These are phyloP conservation scores for Saccharomyces pastorianus DNA, from an alignment of 1,139 yeast genomes.

Conservation along the genomic window DNA sequence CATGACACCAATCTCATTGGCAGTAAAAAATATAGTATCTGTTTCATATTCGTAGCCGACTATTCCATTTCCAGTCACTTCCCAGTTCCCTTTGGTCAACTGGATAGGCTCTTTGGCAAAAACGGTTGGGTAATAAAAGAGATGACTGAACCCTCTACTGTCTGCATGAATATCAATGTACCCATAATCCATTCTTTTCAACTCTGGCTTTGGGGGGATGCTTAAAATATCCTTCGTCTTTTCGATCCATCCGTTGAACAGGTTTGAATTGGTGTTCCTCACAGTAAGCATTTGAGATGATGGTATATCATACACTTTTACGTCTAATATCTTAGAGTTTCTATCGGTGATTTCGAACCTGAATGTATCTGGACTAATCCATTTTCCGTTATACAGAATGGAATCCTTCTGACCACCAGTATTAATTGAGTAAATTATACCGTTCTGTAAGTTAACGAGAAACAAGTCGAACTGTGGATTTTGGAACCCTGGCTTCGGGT, in stretches of 20 bases:
- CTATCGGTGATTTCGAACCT: constrained; percentile 66
- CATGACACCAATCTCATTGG: constrained; percentile 49
- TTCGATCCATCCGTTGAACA: constrained; percentile 50
- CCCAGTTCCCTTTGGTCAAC: constrained; percentile 63
- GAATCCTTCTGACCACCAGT: constrained; percentile 33
- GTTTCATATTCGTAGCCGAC: constrained; percentile 47
- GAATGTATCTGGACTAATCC: constrained; percentile 53
- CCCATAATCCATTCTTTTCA: constrained; percentile 39
- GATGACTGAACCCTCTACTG: constrained; percentile 51
- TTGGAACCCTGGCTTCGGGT: constrained; percentile 81
- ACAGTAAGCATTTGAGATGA: constrained; percentile 33
- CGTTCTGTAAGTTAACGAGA: constrained; percentile 37
- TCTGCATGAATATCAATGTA: constrained; percentile 71
- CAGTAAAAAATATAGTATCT: constrained; percentile 52
- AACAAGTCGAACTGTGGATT: constrained; percentile 56
- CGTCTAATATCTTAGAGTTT: constrained; percentile 46
- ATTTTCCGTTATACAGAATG: constrained; percentile 56
- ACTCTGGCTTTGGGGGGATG: constrained; percentile 33
- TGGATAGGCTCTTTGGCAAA: constrained; percentile 38
- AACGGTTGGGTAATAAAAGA: constrained; percentile 55
- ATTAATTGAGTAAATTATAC: constrained; percentile 25
- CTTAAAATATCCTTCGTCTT: constrained; percentile 25
- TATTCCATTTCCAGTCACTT: constrained; percentile 48
- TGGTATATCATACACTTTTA: constrained; percentile 38
- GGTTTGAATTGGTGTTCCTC: constrained; percentile 38